Evolutionary conservation across 257 asterid species (phyloP), one percentile per base, ranked within the genome.

Genomic region (Lycium barbarum): DNA sequence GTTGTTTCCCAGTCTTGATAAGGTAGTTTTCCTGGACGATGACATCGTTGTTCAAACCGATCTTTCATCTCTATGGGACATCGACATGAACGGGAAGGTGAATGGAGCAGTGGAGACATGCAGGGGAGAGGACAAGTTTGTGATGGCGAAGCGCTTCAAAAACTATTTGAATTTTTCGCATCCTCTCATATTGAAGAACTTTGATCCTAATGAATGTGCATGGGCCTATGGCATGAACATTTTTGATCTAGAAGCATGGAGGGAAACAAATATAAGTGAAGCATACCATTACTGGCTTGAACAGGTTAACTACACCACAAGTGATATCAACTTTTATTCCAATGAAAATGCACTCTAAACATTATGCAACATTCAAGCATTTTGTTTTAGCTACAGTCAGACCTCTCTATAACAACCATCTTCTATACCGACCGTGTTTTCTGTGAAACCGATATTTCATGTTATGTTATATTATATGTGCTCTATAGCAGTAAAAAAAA

Each of bases 221-320:
- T 97, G 99, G 99, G 98, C 99, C 36, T 97, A 97, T 84, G 99
- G 99, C 84, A 94, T 97, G 99, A 95, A 97, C 85, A 88, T 96
- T 85, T 96, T 96, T 22, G 98, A 96, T 88, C 92, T 96, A 22
- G 91, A 94, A 66, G 97, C 97, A 7, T 94, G 99, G 98, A 93
- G 98, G 87, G 92, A 86, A 84, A 91, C 99, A 67, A 93, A 90
- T 84, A 96, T 96, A 87, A 94, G 93, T 84, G 91, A 89, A 82
- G 91, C 94, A 81, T 96, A 96, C 88, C 91, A 94, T 90, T 81
- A 88, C 87, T 96, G 98, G 99, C 88, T 93, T n/a, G 93, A 93
- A 82, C 86, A 96, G 98, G 99, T 93, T 92, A 85, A 17, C 40
- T 33, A 43, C 73, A 11, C 80, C 45, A 43, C 58, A 72, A 72